Evolutionary conservation across 139 green algal species (phyloP).

Genomic region (Parachlorella kessleri): DNA sequence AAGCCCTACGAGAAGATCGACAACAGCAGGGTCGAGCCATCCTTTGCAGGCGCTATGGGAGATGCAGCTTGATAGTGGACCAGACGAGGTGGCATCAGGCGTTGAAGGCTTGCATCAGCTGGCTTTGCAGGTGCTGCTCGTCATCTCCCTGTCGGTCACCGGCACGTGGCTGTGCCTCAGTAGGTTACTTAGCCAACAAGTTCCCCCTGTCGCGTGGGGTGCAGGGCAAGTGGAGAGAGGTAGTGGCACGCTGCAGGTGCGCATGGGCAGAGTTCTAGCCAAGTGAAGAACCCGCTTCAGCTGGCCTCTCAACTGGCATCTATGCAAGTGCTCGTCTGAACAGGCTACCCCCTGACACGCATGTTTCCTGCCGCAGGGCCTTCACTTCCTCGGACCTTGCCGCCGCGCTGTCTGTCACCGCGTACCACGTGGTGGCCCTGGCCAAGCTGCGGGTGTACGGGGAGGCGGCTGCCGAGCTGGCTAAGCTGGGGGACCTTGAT

Average conservation of each 20-base stretch:
- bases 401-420: not conserved
- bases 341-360: too few relatives aligned
- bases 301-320: not conserved
- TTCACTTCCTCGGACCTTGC: not conserved
- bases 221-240: not conserved
- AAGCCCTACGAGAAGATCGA: not conserved
- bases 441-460: constrained; percentile 11
- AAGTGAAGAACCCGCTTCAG: not conserved
- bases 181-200: not conserved
- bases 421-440: constrained; percentile 10
- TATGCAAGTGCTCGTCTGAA: not conserved
- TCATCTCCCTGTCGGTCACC: not conserved
- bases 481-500: constrained; percentile 8
- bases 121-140: not conserved
- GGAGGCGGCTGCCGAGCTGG: constrained; percentile 18
- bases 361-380: not conserved
- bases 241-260: not conserved
- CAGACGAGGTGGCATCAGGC: not conserved
- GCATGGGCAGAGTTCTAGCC: not conserved
- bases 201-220: not conserved
- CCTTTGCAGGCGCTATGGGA: not conserved
- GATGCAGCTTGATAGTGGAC: not conserved
- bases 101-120: not conserved
- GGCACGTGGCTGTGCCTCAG: not conserved
- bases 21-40: not conserved